phyloP scores from a whole-genome alignment of 208 protist genomes.

The Trypanosoma mega region DNA sequence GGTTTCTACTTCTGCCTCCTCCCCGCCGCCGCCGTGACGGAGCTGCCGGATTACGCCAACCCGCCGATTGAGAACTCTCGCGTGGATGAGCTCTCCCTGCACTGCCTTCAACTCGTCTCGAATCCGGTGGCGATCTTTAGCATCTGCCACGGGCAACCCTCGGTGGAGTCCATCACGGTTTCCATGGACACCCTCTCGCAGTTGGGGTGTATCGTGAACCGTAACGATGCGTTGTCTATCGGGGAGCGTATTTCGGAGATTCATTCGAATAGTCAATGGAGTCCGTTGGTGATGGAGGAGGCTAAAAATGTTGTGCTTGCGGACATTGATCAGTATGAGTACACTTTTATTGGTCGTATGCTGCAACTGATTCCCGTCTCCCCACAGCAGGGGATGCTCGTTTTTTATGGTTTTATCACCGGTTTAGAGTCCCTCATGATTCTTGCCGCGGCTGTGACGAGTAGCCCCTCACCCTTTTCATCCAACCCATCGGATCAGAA shows the following conservation, averaged over 20 bases:
- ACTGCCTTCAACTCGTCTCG: conserved; percentile 33
- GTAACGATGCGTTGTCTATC: conserved; percentile 20
- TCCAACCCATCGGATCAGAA: conserved; percentile 15
- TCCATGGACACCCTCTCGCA: conserved; percentile 33
- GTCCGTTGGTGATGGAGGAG: conserved; percentile 29
- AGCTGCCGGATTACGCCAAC: conserved; percentile 22
- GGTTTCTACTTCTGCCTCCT: conserved; percentile 51
- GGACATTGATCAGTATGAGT: conserved; percentile 33
- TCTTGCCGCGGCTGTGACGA: conserved; percentile 55
- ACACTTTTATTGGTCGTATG: conserved; percentile 45
- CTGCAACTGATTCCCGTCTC: conserved; percentile 46
- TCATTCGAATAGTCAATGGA: conserved; percentile 30
- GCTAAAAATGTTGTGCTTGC: conserved; percentile 29
- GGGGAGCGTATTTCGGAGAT: conserved; percentile 28
- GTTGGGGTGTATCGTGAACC: conserved; percentile 34
- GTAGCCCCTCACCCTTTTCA: conserved; percentile 45
- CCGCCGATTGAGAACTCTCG: conserved; percentile 42
- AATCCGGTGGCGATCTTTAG: conserved; percentile 39
- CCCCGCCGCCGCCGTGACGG: conserved; percentile 11
- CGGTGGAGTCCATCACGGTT: conserved; percentile 27
- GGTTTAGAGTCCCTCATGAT: conserved; percentile 50
- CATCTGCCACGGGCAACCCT: conserved; percentile 37
- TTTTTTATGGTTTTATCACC: conserved; percentile 39
- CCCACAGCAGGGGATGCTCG: conserved; percentile 34
- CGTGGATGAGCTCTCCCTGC: conserved; percentile 41